Conservation (phyloP, 1,139 yeast genomes). For the Magnusiomyces tetraspermus region DNA sequence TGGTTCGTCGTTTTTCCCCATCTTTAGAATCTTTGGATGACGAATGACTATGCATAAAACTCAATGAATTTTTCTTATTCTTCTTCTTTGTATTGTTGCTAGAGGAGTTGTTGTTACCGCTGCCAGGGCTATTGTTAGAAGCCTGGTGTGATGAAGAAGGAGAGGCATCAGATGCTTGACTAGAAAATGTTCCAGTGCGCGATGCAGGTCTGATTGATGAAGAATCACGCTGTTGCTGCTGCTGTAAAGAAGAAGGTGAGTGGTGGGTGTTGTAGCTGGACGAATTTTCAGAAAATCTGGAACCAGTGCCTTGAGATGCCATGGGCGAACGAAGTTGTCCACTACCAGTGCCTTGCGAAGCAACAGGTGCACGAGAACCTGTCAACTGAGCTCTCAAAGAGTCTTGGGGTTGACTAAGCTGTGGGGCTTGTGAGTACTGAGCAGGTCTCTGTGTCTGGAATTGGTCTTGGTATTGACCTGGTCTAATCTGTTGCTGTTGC, state of each 20-base stretch:
- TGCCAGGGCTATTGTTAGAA: too few relatives aligned
- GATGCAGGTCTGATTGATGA: too few relatives aligned
- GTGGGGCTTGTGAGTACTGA: neutral
- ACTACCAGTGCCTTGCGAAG: conserved; percentile 26
- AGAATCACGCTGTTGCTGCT: too few relatives aligned
- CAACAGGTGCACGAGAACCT: neutral
- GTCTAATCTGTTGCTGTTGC: neutral
- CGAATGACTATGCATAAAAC: neutral
- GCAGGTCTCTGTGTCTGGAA: too few relatives aligned
- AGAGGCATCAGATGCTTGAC: neutral
- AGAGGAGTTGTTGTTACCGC: neutral
- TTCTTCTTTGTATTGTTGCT: neutral
- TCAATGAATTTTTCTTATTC: neutral
- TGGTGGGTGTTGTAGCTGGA: neutral
- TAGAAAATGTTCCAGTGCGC: neutral
- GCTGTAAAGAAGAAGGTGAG: too few relatives aligned
- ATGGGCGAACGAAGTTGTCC: too few relatives aligned
- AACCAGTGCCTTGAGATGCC: too few relatives aligned
- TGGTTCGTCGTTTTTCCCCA: neutral
- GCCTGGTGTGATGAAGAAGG: too few relatives aligned
- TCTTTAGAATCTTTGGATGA: neutral
- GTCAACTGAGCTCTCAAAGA: neutral
- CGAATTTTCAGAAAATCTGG: too few relatives aligned
- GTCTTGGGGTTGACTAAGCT: neutral
- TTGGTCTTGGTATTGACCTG: neutral